Conservation (phyloP, 1,284 basidiomycete genomes). For the Fistulina hepatica region DNA sequence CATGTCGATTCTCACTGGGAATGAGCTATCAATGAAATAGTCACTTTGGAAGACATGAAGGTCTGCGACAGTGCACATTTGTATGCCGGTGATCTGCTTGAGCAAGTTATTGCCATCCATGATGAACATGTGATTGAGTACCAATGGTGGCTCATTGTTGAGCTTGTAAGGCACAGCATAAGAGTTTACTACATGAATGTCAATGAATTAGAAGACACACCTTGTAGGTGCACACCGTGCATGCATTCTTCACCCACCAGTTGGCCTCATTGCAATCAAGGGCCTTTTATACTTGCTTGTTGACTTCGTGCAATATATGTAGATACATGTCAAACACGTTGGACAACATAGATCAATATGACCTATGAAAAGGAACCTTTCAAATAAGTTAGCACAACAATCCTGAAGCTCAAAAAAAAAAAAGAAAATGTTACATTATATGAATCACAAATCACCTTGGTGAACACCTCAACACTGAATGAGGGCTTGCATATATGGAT, state of each 20-base stretch:
- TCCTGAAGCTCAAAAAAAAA: no score
- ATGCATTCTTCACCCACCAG: slow-evolving; percentile 18
- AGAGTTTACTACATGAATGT: background rate
- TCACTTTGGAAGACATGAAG: slow-evolving; percentile 16
- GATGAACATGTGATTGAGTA: slow-evolving; percentile 13
- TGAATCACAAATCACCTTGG: slow-evolving; percentile 23
- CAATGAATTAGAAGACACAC: slow-evolving; percentile 6
- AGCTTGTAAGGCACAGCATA: slow-evolving; percentile 13
- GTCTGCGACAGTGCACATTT: slow-evolving; percentile 14
- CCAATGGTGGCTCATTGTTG: slow-evolving; percentile 15
- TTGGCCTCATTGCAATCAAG: slow-evolving; percentile 16
- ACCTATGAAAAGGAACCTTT: slow-evolving; percentile 16
- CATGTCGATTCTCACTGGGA: no score
- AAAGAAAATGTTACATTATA: slow-evolving; percentile 18
- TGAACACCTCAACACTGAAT: slow-evolving; percentile 25
- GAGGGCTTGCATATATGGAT: slow-evolving; percentile 19
- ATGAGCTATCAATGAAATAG: no score
- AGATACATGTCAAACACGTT: slow-evolving; percentile 20
- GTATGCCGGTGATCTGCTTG: slow-evolving; percentile 15
- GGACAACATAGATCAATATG: slow-evolving; percentile 15
- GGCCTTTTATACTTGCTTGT: slow-evolving; percentile 9
- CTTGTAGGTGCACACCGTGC: slow-evolving; percentile 20
- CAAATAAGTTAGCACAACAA: background rate
- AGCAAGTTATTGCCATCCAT: slow-evolving; percentile 22
- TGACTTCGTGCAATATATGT: slow-evolving; percentile 11